Evolutionary conservation across 305 asterid genomes (phyloP).

Genomic region (Fraxinus xanthoxyloides): DNA sequence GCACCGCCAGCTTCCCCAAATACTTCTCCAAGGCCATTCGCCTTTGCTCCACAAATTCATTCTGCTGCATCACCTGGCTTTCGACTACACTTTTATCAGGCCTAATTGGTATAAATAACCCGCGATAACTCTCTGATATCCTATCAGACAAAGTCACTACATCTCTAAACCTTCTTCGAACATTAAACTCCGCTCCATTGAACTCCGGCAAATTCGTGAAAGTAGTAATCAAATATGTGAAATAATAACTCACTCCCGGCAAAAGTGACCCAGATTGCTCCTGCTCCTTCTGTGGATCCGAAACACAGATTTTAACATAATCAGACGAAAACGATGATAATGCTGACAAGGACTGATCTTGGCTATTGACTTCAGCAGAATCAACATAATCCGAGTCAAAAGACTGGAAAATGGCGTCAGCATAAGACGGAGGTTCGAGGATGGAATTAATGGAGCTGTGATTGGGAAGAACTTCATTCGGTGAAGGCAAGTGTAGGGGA

Average conservation of each 20-base stretch:
- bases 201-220: constrained; percentile 64
- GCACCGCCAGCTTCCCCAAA: constrained; percentile 61
- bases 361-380: constrained; percentile 41
- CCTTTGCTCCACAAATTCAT: constrained; percentile 87
- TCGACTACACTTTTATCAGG: constrained; percentile 96
- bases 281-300: constrained; percentile 79
- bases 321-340: constrained; percentile 49
- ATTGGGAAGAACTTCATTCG: constrained; percentile 44
- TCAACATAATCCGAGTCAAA: constrained; percentile 56
- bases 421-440: constrained; percentile 95
- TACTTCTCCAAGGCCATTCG: constrained; percentile 84
- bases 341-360: constrained; percentile 44
- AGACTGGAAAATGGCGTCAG: constrained; percentile 86
- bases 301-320: constrained; percentile 60
- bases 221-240: constrained; percentile 76
- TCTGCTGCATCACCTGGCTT: constrained; percentile 89
- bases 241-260: constrained; percentile 57
- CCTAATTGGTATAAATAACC: constrained; percentile 74
- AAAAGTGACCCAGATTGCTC: constrained; percentile 69
- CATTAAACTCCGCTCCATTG: constrained; percentile 70
- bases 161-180: constrained; percentile 83
- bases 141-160: constrained; percentile 75
- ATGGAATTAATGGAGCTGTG: constrained; percentile 55
- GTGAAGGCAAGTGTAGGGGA: constrained; percentile 29
- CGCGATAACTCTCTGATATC: constrained; percentile 69